Percentiles rank a stretch among this genome's conserved stretches.
phyloP scores from a whole-genome alignment of 805 yeast species.

The Saturnispora halmiae region DNA sequence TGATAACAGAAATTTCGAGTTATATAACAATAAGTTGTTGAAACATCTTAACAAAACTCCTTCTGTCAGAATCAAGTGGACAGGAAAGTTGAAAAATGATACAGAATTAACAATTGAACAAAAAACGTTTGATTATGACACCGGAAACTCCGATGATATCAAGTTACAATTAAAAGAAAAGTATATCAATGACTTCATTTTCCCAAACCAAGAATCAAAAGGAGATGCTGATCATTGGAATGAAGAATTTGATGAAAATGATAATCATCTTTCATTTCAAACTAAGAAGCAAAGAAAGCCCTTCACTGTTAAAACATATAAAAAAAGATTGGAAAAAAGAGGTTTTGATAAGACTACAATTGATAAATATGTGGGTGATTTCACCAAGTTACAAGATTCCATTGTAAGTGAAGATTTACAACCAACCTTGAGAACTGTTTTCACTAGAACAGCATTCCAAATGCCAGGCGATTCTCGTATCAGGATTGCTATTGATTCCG shows the following conservation, averaged over 20 bases:
- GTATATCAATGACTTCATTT: constrained; percentile 63
- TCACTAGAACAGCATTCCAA: constrained; percentile 92
- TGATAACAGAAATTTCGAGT: constrained; percentile 73
- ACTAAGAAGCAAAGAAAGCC: constrained; percentile 21
- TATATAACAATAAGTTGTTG: constrained; percentile 76
- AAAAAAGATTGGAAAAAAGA: constrained; percentile 54
- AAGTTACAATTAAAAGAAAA: constrained; percentile 72
- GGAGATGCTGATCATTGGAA: constrained; percentile 19
- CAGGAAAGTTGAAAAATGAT: constrained; percentile 68
- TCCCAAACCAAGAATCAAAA: constrained; percentile 11
- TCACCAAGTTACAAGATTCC: constrained; percentile 52
- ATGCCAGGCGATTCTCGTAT: constrained; percentile 95
- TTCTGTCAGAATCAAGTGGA: constrained; percentile 82
- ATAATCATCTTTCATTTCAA: constrained; percentile 12
- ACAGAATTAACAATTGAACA: constrained; percentile 78
- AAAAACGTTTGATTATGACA: constrained; percentile 54
- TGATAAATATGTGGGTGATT: constrained; percentile 43
- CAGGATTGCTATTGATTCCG: constrained; percentile 83
- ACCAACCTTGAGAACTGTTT: constrained; percentile 80
- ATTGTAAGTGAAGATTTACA: constrained; percentile 59
- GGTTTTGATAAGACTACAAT: constrained; percentile 46
- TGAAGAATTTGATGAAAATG: constrained; percentile 34
- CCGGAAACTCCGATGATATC: constrained; percentile 41
- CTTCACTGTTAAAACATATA: constrained; percentile 35
- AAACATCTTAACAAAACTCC: constrained; percentile 55